Percentiles rank a stretch among this genome's conserved stretches.
Conservation (phyloP, 2,329 filamentous ascomycete genomes). For the Podosphaera aphanis region DNA sequence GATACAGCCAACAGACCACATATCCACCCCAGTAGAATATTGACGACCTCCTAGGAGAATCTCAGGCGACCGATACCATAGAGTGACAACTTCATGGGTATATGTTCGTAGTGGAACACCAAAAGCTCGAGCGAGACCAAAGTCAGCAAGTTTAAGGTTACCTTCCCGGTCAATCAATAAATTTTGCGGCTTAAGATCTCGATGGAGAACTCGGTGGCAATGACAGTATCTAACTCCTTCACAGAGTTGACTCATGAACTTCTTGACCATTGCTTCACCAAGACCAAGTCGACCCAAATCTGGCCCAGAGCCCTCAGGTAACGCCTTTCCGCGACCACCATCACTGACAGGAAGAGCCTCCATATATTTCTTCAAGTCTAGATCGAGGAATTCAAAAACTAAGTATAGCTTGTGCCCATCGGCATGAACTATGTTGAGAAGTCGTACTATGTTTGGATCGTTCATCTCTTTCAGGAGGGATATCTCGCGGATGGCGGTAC, state of each 20-base stretch:
- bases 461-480: constrained; percentile 87
- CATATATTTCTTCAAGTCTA: constrained; percentile 93
- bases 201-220: constrained; percentile 65
- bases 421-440: constrained; percentile 81
- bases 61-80: constrained; percentile 82
- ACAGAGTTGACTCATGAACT: constrained; percentile 77
- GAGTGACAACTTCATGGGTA: constrained; percentile 82
- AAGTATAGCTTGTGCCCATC: constrained; percentile 90
- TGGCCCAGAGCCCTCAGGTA: constrained; percentile 51
- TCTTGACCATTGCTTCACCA: constrained; percentile 63
- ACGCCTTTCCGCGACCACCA: constrained; percentile 61
- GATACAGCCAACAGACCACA: constrained; percentile 89
- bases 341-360: constrained; percentile 66
- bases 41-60: constrained; percentile 76
- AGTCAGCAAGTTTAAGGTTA: constrained; percentile 78
- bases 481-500: constrained; percentile 83
- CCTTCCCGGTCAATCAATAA: constrained; percentile 66
- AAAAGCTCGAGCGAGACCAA: constrained; percentile 71
- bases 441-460: constrained; percentile 68
- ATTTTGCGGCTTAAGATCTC: constrained; percentile 80
- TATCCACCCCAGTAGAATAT: constrained; percentile 84
- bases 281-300: constrained; percentile 45
- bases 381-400: constrained; percentile 75
- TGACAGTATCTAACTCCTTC: constrained; percentile 75
- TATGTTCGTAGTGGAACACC: constrained; percentile 79